Conservation (phyloP, 441 rosid species). For the Codiaeum variegatum region DNA sequence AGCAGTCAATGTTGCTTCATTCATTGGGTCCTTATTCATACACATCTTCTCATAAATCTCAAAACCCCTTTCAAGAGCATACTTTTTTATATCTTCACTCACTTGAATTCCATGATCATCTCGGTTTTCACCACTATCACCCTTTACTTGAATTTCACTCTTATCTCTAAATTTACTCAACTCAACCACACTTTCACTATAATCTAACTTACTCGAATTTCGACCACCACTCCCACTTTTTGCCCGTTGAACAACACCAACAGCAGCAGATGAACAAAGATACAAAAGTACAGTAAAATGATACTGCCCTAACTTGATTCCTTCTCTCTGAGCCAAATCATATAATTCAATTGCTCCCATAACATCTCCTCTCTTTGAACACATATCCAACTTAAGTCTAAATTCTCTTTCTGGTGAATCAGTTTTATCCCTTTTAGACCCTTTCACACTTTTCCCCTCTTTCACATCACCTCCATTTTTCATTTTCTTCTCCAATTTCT, state of each 20-base stretch:
- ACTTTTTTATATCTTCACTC: conserved; percentile 45
- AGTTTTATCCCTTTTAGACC: conserved; percentile 28
- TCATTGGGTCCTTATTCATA: conserved; percentile 42
- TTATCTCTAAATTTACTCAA: conserved; percentile 11
- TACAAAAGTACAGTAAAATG: conserved; percentile 54
- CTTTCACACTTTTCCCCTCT: conserved; percentile 21
- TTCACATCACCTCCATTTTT: conserved; percentile 17
- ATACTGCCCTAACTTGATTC: conserved; percentile 43
- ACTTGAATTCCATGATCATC: conserved; percentile 30
- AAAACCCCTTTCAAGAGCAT: conserved; percentile 49
- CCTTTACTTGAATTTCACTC: too few relatives aligned
- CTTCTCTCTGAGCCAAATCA: conserved; percentile 45
- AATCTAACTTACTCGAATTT: conserved; percentile 22
- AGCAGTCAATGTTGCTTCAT: conserved; percentile 58
- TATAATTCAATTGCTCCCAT: conserved; percentile 47
- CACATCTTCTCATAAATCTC: conserved; percentile 53
- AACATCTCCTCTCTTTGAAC: conserved; percentile 58
- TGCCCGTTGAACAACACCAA: conserved; percentile 57
- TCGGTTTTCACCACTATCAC: neutral
- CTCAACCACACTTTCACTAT: conserved; percentile 11
- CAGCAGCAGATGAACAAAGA: conserved; percentile 70
- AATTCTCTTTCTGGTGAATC: conserved; percentile 26
- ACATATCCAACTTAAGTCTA: conserved; percentile 47
- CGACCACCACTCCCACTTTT: conserved; percentile 51
- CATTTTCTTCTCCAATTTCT: conserved; percentile 16